phyloP scores from a whole-genome alignment of 2,329 filamentous ascomycete species.

The Colletotrichum liriopes region DNA sequence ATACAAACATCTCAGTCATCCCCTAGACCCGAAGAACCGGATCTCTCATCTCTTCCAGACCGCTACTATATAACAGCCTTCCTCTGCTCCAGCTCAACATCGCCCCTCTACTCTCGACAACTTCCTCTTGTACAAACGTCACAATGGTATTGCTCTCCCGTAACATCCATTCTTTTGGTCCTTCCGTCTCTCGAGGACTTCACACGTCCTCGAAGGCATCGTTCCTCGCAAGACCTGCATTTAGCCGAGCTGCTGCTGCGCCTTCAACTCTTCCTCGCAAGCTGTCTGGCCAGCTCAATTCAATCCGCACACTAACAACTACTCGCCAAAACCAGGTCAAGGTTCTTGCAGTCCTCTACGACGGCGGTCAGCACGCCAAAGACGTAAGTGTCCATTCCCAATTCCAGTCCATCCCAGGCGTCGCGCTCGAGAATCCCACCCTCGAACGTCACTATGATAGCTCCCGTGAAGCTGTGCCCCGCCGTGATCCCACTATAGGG shows the following conservation, averaged over 20 bases:
- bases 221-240: constrained; percentile 43
- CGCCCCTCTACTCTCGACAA: constrained; percentile 7
- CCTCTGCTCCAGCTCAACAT: constrained; percentile 14
- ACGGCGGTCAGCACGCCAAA: constrained; percentile 90
- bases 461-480: constrained; percentile 36
- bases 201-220: constrained; percentile 47
- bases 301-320: constrained; percentile 72
- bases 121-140: constrained; percentile 24
- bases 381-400: constrained; percentile 71
- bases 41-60: neutral
- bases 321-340: constrained; percentile 79
- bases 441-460: constrained; percentile 40
- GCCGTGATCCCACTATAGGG: constrained; percentile 16
- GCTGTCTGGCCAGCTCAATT: constrained; percentile 58
- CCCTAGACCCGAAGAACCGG: constrained; percentile 23
- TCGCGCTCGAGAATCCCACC: neutral
- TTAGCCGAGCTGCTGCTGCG: constrained; percentile 35
- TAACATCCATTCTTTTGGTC: constrained; percentile 46
- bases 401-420: neutral
- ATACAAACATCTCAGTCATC: constrained; percentile 22
- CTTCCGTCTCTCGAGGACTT: constrained; percentile 48
- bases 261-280: constrained; percentile 58
- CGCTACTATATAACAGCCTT: constrained; percentile 31
- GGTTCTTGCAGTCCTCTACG: constrained; percentile 94
- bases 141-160: constrained; percentile 54